phyloP scores from a whole-genome alignment of 2,329 filamentous ascomycete genomes.

The Fusarium verticillioides region DNA sequence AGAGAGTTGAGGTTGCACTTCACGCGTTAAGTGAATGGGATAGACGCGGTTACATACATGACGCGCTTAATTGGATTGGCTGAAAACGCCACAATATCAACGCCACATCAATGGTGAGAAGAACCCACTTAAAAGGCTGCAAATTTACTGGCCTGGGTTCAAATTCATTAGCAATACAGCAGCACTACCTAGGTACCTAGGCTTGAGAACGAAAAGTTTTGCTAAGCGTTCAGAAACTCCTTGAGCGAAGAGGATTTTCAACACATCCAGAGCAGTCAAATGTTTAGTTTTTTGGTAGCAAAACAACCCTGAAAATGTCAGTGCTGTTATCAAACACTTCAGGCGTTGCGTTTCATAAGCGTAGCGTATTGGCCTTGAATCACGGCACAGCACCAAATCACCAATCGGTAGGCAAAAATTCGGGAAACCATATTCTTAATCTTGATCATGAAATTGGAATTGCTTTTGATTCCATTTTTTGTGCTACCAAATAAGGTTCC shows the following conservation, averaged over 20 bases:
- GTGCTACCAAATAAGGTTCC: slow-evolving; percentile 47
- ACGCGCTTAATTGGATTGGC: slow-evolving; percentile 19
- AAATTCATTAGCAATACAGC: neutral
- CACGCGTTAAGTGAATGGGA: slow-evolving; percentile 17
- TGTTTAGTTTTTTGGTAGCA: neutral
- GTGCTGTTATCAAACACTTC: neutral
- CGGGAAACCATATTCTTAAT: slow-evolving; percentile 42
- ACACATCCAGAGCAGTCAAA: neutral
- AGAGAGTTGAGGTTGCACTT: slow-evolving; percentile 4
- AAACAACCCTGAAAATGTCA: neutral
- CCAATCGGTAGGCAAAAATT: slow-evolving; percentile 4
- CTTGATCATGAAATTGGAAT: slow-evolving; percentile 44
- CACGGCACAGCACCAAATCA: neutral
- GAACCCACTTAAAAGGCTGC: neutral
- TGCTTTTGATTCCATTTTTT: slow-evolving; percentile 49
- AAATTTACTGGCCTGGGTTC: neutral
- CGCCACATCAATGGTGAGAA: slow-evolving; percentile 3
- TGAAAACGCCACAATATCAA: slow-evolving; percentile 7
- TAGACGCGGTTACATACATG: slow-evolving; percentile 17
- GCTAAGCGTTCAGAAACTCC: neutral
- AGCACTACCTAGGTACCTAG: too few species aligned
- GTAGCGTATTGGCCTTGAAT: neutral
- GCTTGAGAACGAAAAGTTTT: neutral
- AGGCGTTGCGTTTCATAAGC: neutral
- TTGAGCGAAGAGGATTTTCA: neutral